Evolutionary conservation across 1,284 basidiomycete genomes (phyloP), one percentile per base, ranked within the genome.

Genomic region (Sanghuangporus baumii): DNA sequence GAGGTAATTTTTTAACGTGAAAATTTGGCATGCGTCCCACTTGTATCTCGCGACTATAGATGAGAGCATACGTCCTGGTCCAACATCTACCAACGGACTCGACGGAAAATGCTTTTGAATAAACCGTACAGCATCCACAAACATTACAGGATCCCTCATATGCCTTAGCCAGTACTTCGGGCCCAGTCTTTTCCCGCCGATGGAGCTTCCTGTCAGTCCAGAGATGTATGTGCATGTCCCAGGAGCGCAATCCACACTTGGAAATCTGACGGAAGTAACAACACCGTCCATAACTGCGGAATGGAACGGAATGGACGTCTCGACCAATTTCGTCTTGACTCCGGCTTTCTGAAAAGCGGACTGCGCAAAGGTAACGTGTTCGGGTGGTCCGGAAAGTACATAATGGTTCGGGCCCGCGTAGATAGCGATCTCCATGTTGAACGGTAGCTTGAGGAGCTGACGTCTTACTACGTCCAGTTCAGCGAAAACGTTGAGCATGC

Each of bases 401-500:
- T 55, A 43, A 34, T 64, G 62, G 2, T 23, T 61, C 31, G 62
- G 59, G 14, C 62, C 62, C 4, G 52, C 51, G 37, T 55, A n/a
- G 23, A 56, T 64, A 31, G 62, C 59, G 31, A 64, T 46, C 40
- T 56, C 59, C 23, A 59, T 60, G 31, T 51, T 50, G 34, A 31
- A 43, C 34, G 59, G 38, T 3, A 64, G 36, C 38, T 41, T 60
- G 26, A 48, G 48, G 12, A 64, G 26, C 16, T 52, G 26, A 8
- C 50, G 50, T 31, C 52, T 57, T 11, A 60, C 51, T 11, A 36
- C 26, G 40, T 31, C 31, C n/a, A 55, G 34, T 4, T 41, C 50
- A 36, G 40, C 55, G 36, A 64, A 64, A 11, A 64, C 62, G 37
- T 64, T 64, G 6, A 64, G 52, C 61, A 59, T 48, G 59, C 64